Evolutionary conservation across 2,329 filamentous ascomycete genomes (phyloP).

Genomic region (Paecilomyces sp.): DNA sequence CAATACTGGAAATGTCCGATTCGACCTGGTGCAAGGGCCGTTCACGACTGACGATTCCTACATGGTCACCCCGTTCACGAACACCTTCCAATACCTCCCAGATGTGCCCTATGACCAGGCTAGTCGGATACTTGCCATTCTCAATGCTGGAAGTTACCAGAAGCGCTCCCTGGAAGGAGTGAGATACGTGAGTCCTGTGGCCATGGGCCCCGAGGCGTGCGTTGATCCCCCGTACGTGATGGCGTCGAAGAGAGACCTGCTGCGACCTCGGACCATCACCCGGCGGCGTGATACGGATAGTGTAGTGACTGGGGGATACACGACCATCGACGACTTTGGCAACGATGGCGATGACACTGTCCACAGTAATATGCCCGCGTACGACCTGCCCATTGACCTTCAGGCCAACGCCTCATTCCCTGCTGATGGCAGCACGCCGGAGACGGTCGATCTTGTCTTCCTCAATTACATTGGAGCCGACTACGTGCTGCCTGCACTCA

Average conservation of each 20-base stretch:
- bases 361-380: slow-evolving; percentile 17
- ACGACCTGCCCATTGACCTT: slow-evolving; percentile 18
- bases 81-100: slow-evolving; percentile 21
- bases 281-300: slow-evolving; percentile 13
- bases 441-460: slow-evolving; percentile 17
- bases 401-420: slow-evolving; percentile 25
- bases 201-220: slow-evolving; percentile 7
- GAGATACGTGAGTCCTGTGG: slow-evolving; percentile 4
- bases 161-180: slow-evolving; percentile 14
- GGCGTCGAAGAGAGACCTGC: slow-evolving; percentile 2
- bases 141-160: slow-evolving; percentile 20
- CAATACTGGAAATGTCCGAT: slow-evolving; percentile 56
- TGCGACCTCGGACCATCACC: slow-evolving; percentile 11
- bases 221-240: slow-evolving; percentile 11
- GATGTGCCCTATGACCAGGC: slow-evolving; percentile 23
- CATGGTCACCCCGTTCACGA: slow-evolving; percentile 19
- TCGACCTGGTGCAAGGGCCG: slow-evolving; percentile 56
- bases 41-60: slow-evolving; percentile 45
- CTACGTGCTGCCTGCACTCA: slow-evolving; percentile 15
- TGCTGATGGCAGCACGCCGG: slow-evolving; percentile 10
- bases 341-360: slow-evolving; percentile 25
- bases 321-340: slow-evolving; percentile 26
- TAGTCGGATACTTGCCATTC: slow-evolving; percentile 16
- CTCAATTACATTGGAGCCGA: slow-evolving; percentile 13
- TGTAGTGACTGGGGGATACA: slow-evolving; percentile 17